Evolutionary conservation across 2,329 filamentous ascomycete genomes (phyloP), one percentile per base, ranked within the genome.

Genomic region (Whalleya microplaca): DNA sequence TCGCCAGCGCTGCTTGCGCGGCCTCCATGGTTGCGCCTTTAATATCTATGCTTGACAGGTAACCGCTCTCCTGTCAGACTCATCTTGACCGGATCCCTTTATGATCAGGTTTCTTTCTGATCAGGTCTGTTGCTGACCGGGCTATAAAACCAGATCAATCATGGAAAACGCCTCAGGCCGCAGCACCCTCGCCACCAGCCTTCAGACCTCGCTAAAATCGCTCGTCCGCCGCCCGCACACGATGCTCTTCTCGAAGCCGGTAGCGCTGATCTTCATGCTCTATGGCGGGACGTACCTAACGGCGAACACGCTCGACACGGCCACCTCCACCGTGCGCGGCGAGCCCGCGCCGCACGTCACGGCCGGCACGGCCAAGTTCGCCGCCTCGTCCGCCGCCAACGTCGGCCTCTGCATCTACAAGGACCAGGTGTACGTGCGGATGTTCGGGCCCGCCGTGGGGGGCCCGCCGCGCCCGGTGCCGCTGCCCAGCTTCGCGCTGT

Each of bases 211-310:
- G 21, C 65, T 90, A 45, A 69, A 69, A 27, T 75, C 78, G 41
- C 78, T 92, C 49, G 46, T 89, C 55, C 64, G 78, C n/a, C 80
- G 78, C 8, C 89, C 89, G 0, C 85, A 86, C 56, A 66, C 73
- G 21, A 79, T 89, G 66, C 67, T 92, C 62, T 74, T 85, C 70
- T 85, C 85, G 48, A 84, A 84, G 56, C 88, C 89, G 0, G 89
- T 89, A 66, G 84, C 78, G 45, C 81, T 92, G 63, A 88, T 92
- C 70, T 82, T 85, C 75, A 78, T 84, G 74, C 80, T 96, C 43
- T 98, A 97, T 80, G 90, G 87, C 59, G 88, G 90, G 64, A 98
- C 94, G 56, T 97, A 97, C 78, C 77, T 95, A 12, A 92, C 91
- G 1, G 93, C 94, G 62, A 97, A 97, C 78, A 76, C 83, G 12